These are phyloP conservation scores for Kodamaea ohmeri DNA, from an alignment of 1,139 yeast genomes.

Conservation along the genomic window DNA sequence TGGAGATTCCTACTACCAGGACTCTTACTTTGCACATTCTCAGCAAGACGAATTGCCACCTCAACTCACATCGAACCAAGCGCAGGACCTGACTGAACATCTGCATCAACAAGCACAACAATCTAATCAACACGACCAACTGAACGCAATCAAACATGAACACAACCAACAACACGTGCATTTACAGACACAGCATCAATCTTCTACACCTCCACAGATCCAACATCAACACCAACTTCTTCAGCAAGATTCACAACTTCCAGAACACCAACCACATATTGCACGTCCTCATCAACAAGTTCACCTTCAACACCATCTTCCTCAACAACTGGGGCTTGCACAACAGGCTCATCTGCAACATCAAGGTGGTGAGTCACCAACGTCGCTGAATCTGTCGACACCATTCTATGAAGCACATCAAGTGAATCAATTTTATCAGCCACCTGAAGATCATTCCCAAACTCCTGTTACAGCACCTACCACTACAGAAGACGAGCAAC, in stretches of 20 bases:
- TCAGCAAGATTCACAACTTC: neutral
- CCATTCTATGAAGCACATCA: conserved; percentile 16
- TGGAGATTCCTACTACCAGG: conserved; percentile 33
- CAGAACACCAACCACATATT: neutral
- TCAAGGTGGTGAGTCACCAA: conserved; percentile 13
- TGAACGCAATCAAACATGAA: neutral
- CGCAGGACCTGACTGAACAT: conserved; percentile 6
- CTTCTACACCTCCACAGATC: neutral
- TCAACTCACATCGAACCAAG: conserved; percentile 6
- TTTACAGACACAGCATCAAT: conserved; percentile 1
- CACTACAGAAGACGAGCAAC: conserved; percentile 57
- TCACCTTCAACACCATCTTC: neutral
- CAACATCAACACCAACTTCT: neutral
- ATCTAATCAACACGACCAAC: conserved; percentile 6
- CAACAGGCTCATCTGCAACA: neutral
- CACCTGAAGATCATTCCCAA: conserved; percentile 9
- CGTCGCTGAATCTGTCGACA: conserved; percentile 15
- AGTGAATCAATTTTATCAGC: conserved; percentile 7
- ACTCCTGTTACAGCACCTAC: conserved; percentile 13
- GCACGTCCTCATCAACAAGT: conserved; percentile 1
- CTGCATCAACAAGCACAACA: conserved; percentile 6
- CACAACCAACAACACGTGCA: neutral
- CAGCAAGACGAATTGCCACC: conserved; percentile 8
- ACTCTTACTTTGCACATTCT: conserved; percentile 28
- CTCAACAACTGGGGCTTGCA: neutral